Base-by-base conservation (phyloP, 2,329 filamentous ascomycete genomes). In the Colletotrichum echinochloae region DNA sequence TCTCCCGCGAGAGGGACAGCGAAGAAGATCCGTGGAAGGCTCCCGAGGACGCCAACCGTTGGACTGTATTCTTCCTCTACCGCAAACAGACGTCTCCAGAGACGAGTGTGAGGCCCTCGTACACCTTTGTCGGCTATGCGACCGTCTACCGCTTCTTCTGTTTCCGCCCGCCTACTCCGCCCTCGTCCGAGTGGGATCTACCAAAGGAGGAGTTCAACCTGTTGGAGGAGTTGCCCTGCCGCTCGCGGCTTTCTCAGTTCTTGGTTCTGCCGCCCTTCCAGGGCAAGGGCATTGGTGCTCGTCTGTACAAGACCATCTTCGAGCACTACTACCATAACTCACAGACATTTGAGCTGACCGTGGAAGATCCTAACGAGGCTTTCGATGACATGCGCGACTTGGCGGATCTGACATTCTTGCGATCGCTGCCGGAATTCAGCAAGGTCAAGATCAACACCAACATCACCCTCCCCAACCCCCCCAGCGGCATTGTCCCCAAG, bases 241-340 rank as follows among this genome's bases (percentile, higher is more conserved):
- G 95, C 48, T 90, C 94, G 70, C 89, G 97, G 54, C 93, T 99
- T 74, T 97, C 95, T 0, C 96, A 99, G 79, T 98, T 98, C 80
- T 78, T 99, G 71, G 91, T 99, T 73, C 85, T 99, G 14, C 95
- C 95, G 2, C 92, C 94, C 7, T 97, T 94, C 80, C 95, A 98
- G 78, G 87, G 89, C 72, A 89, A 90, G 72, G 94, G 94, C 20
- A 90, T 95, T 60, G 96, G 95, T 44, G 88, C 90, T 14, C 87
- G 89, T 51, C 89, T 99, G 48, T 99, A 98, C 84, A 89, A 90
- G 70, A 86, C 90, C 59, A 93, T 98, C 74, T 95, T 94, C 77
- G 82, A 87, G 9, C 83, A 90, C 74, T 92, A 93, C 73, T 86
- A 92, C 68, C 85, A 88, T 41, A 88, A 92, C 66, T 80, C 88